Base-by-base conservation (phyloP, 2,329 filamentous ascomycete genomes). In the Orbilia quercus region DNA sequence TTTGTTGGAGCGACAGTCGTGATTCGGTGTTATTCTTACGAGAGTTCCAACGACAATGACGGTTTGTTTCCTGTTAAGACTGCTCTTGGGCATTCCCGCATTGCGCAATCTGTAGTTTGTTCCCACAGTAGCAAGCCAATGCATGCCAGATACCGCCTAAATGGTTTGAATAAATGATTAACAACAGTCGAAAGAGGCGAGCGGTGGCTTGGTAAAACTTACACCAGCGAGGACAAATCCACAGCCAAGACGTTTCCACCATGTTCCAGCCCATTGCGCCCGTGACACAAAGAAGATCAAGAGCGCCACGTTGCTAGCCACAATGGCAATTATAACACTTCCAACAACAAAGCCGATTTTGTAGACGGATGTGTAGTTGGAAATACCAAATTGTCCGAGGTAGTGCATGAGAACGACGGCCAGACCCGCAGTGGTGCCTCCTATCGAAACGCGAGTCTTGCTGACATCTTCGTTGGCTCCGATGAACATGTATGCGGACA, bases 341-440 rank as follows among this genome's bases (percentile, higher is more conserved):
- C 89, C 90, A 1, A 89, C 81, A 14, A 96, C 85, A 78, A 88
- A 87, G 20, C 81, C 81, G 12, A 82, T 78, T 2, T 81, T 80
- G 76, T 93, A 92, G 9, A 83, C 81, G 76, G 90, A 89, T 2
- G 79, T 81, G 78, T 95, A 96, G 79, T 96, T 94, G 25, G 84
- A 84, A 74, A 94, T 92, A 34, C 91, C 91, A 31, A 90, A 86
- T 79, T 96, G 92, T n/a, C 91, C 91, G 18, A 74, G 44, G 78
- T 95, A 96, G 80, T 96, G 91, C 91, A 96, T 95, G 31, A 89
- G 90, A 71, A 90, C 91, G 54, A 95, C 89, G 20, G 91, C 89
- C 3, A 88, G 83, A 12, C 92, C 92, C 1, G 90, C 89, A 45
- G 93, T 83, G 0, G 87, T 78, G 5, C 91, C 91, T 7, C 90